Conservation (phyloP, 2,329 filamentous ascomycete species). For the Arthrinium phaeospermum region DNA sequence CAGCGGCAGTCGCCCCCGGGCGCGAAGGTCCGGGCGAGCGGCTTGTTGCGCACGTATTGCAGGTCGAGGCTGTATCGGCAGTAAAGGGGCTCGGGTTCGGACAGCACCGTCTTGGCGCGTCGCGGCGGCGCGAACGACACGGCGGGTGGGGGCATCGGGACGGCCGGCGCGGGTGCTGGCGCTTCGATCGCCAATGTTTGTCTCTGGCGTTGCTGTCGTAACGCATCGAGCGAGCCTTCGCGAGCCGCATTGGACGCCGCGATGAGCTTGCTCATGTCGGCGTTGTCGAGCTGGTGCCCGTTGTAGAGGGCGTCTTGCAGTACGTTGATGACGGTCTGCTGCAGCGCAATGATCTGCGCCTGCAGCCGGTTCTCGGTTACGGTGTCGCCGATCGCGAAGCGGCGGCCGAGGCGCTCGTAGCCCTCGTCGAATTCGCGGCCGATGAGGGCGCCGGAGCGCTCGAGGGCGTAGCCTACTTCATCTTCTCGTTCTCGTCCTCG, state of each 20-base stretch:
- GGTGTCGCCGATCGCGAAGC: slow-evolving; percentile 44
- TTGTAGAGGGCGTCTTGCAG: slow-evolving; percentile 43
- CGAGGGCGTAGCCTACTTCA: slow-evolving; percentile 37
- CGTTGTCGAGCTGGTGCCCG: slow-evolving; percentile 32
- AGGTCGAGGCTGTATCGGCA: slow-evolving; percentile 41
- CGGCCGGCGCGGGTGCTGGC: neutral
- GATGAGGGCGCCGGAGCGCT: slow-evolving; percentile 39
- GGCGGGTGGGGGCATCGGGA: neutral
- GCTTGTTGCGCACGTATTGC: slow-evolving; percentile 34
- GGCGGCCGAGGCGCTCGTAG: slow-evolving; percentile 38
- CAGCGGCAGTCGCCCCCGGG: slow-evolving; percentile 33
- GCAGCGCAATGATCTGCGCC: slow-evolving; percentile 44
- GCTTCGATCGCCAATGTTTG: slow-evolving; percentile 29
- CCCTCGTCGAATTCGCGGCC: slow-evolving; percentile 43
- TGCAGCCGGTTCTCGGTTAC: slow-evolving; percentile 44
- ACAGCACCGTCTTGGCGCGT: slow-evolving; percentile 23
- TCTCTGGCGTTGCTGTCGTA: slow-evolving; percentile 42
- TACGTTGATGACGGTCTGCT: slow-evolving; percentile 44
- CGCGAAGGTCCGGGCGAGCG: slow-evolving; percentile 30
- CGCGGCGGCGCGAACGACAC: slow-evolving; percentile 24
- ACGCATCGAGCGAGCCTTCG: slow-evolving; percentile 41
- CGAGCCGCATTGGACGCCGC: slow-evolving; percentile 42
- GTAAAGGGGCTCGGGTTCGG: slow-evolving; percentile 34
- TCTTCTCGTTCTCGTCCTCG: slow-evolving; percentile 22
- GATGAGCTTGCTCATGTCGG: slow-evolving; percentile 39